A percentile compares a stretch with the other conserved stretches of the same genome.
Evolutionary conservation across 495 filamentous ascomycete species (phyloP).

Genomic region (Talaromyces ruber): DNA sequence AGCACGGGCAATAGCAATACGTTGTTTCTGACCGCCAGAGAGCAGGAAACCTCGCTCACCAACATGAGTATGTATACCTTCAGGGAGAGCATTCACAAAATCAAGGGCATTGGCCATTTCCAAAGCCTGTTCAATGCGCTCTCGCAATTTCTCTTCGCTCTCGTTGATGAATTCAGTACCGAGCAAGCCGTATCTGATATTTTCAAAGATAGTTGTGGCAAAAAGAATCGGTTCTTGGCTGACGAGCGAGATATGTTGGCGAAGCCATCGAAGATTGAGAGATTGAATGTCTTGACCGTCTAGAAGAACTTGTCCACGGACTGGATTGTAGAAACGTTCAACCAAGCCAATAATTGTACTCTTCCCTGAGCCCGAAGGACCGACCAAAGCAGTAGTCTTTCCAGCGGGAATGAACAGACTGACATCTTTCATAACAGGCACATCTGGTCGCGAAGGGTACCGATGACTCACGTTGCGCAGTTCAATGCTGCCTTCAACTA

Average conservation of each 20-base stretch:
- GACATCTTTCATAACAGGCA: constrained; percentile 76
- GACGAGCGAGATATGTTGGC: constrained; percentile 85
- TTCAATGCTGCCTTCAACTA: constrained; percentile 70
- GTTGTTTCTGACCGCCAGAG: constrained; percentile 93
- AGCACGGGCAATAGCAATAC: constrained; percentile 81
- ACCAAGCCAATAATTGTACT: constrained; percentile 87
- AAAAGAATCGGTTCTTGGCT: constrained; percentile 69
- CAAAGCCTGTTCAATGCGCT: constrained; percentile 75
- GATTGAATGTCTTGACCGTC: constrained; percentile 76
- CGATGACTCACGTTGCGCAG: constrained; percentile 82
- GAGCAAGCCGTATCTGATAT: constrained; percentile 81
- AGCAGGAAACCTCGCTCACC: constrained; percentile 90
- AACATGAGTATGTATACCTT: constrained; percentile 90
- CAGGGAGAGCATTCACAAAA: constrained; percentile 75
- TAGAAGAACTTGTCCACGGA: constrained; percentile 67
- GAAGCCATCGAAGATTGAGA: constrained; percentile 84
- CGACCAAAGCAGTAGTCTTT: constrained; percentile 79
- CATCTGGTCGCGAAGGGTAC: constrained; percentile 87
- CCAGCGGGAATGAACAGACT: constrained; percentile 72
- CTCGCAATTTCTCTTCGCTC: constrained; percentile 27
- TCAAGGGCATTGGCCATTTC: constrained; percentile 91
- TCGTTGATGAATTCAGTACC: constrained; percentile 67
- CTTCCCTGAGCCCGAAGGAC: constrained; percentile 84
- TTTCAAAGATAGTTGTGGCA: constrained; percentile 74
- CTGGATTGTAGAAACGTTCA: constrained; percentile 87